Conservation (phyloP, 495 filamentous ascomycete genomes). For the Aspergillus conjunctus region DNA sequence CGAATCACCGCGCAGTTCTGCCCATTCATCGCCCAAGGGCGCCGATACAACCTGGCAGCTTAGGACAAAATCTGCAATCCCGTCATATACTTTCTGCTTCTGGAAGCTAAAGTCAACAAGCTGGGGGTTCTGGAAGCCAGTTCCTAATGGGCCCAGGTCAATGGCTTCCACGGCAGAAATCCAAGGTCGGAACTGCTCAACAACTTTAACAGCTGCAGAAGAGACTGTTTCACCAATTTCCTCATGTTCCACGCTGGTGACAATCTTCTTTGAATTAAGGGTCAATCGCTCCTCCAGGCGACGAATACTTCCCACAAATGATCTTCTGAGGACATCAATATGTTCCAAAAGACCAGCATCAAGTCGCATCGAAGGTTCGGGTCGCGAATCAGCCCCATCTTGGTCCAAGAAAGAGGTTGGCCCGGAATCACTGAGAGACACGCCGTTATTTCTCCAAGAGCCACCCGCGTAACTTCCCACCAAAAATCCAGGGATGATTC, state of each 20-base stretch:
- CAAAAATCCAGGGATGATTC: conserved; percentile 91
- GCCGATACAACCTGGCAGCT: conserved; percentile 85
- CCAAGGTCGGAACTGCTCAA: conserved; percentile 87
- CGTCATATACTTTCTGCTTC: conserved; percentile 91
- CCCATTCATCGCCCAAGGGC: conserved; percentile 93
- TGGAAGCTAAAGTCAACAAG: conserved; percentile 83
- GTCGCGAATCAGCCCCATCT: conserved; percentile 65
- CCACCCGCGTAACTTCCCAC: conserved; percentile 78
- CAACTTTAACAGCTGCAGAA: conserved; percentile 69
- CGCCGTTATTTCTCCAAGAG: conserved; percentile 90
- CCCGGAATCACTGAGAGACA: conserved; percentile 66
- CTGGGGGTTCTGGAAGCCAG: conserved; percentile 78
- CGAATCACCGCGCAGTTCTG: conserved; percentile 84
- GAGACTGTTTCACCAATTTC: conserved; percentile 75
- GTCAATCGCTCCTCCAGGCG: conserved; percentile 83
- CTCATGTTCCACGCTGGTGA: conserved; percentile 69
- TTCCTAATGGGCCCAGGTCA: conserved; percentile 73
- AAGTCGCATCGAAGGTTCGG: conserved; percentile 72
- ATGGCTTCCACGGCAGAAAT: conserved; percentile 85
- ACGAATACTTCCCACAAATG: conserved; percentile 78
- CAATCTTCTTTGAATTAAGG: conserved; percentile 73
- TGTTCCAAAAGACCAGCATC: conserved; percentile 77
- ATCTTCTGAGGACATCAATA: conserved; percentile 78
- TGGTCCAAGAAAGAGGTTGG: conserved; percentile 82
- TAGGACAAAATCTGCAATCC: conserved; percentile 83